Conservation (phyloP, 257 asterid genomes). For the Ballota nigra region DNA sequence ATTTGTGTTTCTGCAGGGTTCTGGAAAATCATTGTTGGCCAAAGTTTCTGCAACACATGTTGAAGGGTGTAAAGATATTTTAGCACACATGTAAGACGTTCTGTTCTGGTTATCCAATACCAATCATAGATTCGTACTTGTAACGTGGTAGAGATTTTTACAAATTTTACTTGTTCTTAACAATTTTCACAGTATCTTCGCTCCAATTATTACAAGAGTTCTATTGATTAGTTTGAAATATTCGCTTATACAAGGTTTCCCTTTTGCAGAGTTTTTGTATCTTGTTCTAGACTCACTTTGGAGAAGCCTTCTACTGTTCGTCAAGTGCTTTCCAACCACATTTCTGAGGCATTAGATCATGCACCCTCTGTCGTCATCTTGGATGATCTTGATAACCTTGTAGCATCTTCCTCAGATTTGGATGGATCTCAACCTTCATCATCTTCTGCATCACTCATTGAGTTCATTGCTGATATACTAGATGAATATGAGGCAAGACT, state of each 20-base stretch:
- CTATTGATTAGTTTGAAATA: conserved; percentile 18
- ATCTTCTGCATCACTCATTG: conserved; percentile 59
- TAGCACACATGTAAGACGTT: conserved; percentile 72
- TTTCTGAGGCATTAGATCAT: conserved; percentile 81
- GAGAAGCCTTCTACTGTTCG: conserved; percentile 78
- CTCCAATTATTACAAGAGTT: conserved; percentile 8
- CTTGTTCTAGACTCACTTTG: conserved; percentile 78
- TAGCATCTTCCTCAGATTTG: conserved; percentile 66
- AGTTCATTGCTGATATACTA: conserved; percentile 74
- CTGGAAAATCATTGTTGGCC: conserved; percentile 88
- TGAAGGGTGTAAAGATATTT: conserved; percentile 64
- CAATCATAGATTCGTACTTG: conserved; percentile 18
- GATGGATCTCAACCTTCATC: conserved; percentile 80
- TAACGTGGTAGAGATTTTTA: conserved; percentile 15
- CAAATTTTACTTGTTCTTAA: conserved; percentile 4
- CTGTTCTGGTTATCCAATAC: not conserved
- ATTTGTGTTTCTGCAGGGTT: conserved; percentile 52
- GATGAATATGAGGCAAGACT: conserved; percentile 80
- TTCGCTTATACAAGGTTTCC: conserved; percentile 23
- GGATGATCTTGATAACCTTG: conserved; percentile 93
- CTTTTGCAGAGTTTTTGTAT: conserved; percentile 57
- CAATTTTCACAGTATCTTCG: not conserved
- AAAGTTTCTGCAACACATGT: conserved; percentile 66
- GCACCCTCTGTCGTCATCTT: conserved; percentile 85
- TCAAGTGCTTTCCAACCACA: conserved; percentile 59